Base-by-base conservation (phyloP, 2,329 filamentous ascomycete genomes). In the Sclerotinia minor region DNA sequence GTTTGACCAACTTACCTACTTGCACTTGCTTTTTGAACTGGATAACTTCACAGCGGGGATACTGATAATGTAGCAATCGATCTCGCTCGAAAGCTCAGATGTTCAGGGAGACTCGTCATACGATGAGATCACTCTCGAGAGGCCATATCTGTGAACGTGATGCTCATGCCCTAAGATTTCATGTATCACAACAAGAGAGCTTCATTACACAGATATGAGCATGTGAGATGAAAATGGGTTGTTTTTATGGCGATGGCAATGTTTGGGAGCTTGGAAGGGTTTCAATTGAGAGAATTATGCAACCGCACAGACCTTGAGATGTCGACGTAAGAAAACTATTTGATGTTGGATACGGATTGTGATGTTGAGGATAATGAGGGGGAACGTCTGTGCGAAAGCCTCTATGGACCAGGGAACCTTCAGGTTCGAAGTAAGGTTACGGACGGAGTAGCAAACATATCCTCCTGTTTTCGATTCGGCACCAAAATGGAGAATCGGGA, bases 351-450 rank as follows among this genome's bases (percentile, higher is more conserved):
- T 38, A 35, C 6, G 29, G 29, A 61, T 50, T 50, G 21, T 41
- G 52, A 54, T 35, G 17, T 35, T n/a, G 52, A 60, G 19, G 35
- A 35, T 35, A 21, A n/a, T 50, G 45, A 21, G 32, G 32, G 24
- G 53, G 53, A 24, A 38, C 21, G 59, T 61, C 45, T 61, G 44
- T 61, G 58, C 58, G 21, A 60, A 60, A 60, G 58, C 58, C 58
- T 29, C 26, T 35, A 3, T n/a, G 47, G 44, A 60, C 41, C 26
- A 49, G 57, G 45, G 58, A n/a, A 2, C 54, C 32, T 17, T 35
- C 32, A 38, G 58, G 29, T 45, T 32, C 44, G n/a, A 24, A 24
- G n/a, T 50, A 35, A 35, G 35, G 6, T 35, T 35, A 35, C 35
- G 35, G 35, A 35, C 29, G 29, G 29, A 29, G 35, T 35, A 35